Evolutionary conservation across 768 basidiomycete species (phyloP).

Genomic region (Suillus discolor): DNA sequence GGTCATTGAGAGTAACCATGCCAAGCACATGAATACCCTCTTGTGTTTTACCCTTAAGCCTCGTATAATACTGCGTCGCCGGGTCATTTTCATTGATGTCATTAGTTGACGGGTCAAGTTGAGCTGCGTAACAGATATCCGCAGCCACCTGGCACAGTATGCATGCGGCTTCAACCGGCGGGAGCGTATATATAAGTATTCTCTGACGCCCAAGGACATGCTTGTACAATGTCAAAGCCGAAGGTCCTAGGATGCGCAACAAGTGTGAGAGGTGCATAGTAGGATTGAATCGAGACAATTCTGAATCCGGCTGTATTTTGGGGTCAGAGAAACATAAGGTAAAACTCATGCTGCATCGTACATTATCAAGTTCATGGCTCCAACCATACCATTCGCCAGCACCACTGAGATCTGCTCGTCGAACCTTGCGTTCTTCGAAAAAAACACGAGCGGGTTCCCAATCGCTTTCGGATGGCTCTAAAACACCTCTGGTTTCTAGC

Average conservation of each 20-base stretch:
- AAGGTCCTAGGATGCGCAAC: constrained; percentile 76
- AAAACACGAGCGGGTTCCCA: constrained; percentile 66
- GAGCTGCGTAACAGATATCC: constrained; percentile 61
- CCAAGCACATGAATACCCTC: constrained; percentile 72
- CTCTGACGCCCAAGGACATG: constrained; percentile 73
- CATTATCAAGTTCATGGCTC: constrained; percentile 64
- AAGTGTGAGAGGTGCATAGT: constrained; percentile 76
- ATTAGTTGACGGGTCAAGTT: constrained; percentile 27
- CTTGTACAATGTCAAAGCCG: constrained; percentile 77
- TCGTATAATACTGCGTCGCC: constrained; percentile 33
- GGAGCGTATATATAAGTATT: constrained; percentile 78
- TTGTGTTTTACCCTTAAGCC: constrained; percentile 42
- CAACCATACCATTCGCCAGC: constrained; percentile 69
- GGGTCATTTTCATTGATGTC: constrained; percentile 24
- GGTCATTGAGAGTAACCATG: constrained; percentile 76
- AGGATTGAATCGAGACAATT: constrained; percentile 43
- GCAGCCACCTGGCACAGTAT: constrained; percentile 64
- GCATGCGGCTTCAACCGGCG: constrained; percentile 80
- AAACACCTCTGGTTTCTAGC: constrained; percentile 46
- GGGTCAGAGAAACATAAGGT: neutral
- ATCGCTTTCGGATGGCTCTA: constrained; percentile 55
- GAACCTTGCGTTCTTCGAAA: constrained; percentile 64
- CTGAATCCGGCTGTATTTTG: constrained; percentile 20
- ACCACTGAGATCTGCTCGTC: constrained; percentile 51
- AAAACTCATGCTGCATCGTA: constrained; percentile 27